Conservation (phyloP, 2,329 filamentous ascomycete genomes). For the Pseudocercospora cruenta region DNA sequence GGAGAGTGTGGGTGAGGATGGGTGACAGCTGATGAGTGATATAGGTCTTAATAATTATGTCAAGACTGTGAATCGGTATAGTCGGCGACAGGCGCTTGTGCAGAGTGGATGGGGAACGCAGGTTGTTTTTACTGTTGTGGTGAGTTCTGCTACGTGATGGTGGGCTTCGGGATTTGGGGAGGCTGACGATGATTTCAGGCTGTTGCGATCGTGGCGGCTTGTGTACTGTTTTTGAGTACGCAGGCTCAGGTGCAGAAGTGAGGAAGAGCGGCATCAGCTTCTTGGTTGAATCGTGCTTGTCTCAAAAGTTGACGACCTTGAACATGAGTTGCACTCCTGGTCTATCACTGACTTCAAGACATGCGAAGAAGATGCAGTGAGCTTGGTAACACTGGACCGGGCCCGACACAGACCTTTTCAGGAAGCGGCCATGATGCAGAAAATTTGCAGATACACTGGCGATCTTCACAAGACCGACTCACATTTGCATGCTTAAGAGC, state of each 20-base stretch:
- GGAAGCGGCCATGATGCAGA: neutral
- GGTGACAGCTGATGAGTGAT: neutral
- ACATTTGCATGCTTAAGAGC: too few relatives aligned
- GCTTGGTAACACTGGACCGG: neutral
- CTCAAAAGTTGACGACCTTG: neutral
- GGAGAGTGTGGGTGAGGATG: neutral
- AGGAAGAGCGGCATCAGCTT: neutral
- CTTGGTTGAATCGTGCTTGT: neutral
- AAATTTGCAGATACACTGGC: too few relatives aligned
- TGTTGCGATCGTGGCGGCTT: slow-evolving; percentile 65
- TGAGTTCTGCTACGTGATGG: slow-evolving; percentile 39
- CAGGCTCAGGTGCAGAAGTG: slow-evolving; percentile 32
- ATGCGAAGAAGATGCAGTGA: neutral
- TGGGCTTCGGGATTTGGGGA: neutral
- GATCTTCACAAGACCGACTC: too few relatives aligned
- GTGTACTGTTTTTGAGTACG: slow-evolving; percentile 62
- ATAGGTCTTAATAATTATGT: slow-evolving; percentile 76
- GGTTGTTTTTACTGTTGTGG: slow-evolving; percentile 61
- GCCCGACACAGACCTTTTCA: neutral
- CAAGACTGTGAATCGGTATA: slow-evolving; percentile 79
- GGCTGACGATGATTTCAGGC: neutral
- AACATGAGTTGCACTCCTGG: neutral
- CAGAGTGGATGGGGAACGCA: slow-evolving; percentile 65
- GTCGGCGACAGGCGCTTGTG: slow-evolving; percentile 76
- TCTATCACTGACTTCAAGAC: neutral